A percentile compares a stretch with the other conserved stretches of the same genome.
These are phyloP conservation scores for Macrophomina tecta DNA, from an alignment of 2,329 filamentous ascomycete species.

Conservation along the genomic window DNA sequence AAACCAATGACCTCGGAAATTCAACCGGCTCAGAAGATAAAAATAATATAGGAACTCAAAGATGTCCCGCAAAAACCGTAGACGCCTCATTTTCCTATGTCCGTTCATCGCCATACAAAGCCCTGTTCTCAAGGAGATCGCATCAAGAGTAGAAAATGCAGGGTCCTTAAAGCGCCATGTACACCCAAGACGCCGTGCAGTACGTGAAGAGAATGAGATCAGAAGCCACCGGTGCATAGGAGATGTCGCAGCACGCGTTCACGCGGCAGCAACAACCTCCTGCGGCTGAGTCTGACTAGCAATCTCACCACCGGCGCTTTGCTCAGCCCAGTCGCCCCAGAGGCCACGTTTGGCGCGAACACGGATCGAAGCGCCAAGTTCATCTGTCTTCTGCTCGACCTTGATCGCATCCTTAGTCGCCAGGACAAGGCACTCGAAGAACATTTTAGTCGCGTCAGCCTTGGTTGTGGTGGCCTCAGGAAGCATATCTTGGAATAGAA, in stretches of 20 bases:
- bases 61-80: not conserved
- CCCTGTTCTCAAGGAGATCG: not conserved
- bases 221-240: not conserved
- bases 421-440: slow-evolving; percentile 94
- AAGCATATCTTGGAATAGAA: slow-evolving; percentile 89
- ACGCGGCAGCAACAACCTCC: slow-evolving; percentile 9
- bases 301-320: slow-evolving; percentile 56
- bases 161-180: not conserved
- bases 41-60: not conserved
- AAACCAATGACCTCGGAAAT: not conserved
- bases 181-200: slow-evolving; percentile 18
- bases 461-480: slow-evolving; percentile 81
- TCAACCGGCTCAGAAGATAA: not conserved
- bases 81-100: slow-evolving; percentile 14
- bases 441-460: slow-evolving; percentile 98
- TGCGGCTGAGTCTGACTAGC: slow-evolving; percentile 36
- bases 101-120: slow-evolving; percentile 1
- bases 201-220: not conserved
- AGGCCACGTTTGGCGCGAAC: slow-evolving; percentile 93
- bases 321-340: slow-evolving; percentile 96
- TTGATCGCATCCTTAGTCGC: slow-evolving; percentile 98
- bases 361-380: slow-evolving; percentile 78
- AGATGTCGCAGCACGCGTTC: not conserved
- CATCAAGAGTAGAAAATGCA: not conserved
- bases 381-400: slow-evolving; percentile 79